phyloP scores from a whole-genome alignment of 257 asterid species.

The Solanum corneliomulleri region DNA sequence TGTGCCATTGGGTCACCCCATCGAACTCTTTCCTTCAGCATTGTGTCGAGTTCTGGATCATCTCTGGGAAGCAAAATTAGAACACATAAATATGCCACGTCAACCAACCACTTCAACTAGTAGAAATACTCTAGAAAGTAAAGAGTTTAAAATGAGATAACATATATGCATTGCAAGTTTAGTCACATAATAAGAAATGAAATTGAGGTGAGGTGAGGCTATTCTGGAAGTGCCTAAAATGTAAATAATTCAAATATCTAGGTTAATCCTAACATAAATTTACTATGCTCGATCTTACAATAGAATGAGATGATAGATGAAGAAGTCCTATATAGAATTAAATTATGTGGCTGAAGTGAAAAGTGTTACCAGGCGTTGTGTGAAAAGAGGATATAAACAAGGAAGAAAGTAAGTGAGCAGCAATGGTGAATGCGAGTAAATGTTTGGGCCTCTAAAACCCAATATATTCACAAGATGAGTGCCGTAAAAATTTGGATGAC shows the following conservation, averaged over 20 bases:
- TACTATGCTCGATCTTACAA: not conserved
- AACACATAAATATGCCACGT: not conserved
- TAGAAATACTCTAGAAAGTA: not conserved
- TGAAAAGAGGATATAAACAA: not conserved
- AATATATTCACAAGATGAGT: not conserved
- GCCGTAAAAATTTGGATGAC: not conserved
- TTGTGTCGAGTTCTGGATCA: conserved; percentile 79
- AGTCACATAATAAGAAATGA: not conserved
- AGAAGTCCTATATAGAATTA: not conserved
- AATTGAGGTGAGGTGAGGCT: not conserved
- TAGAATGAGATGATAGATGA: not conserved
- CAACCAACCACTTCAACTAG: not conserved
- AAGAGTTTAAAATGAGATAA: not conserved
- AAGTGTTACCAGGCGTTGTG: not conserved
- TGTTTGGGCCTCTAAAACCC: not conserved
- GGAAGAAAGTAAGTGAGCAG: not conserved
- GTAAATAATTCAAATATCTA: not conserved
- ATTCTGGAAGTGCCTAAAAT: not conserved
- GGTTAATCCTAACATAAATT: not conserved
- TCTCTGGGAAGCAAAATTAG: conserved; percentile 35
- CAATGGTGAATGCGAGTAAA: not conserved
- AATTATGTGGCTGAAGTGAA: not conserved
- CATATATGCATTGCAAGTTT: not conserved
- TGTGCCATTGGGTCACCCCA: conserved; percentile 99
- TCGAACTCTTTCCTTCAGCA: conserved; percentile 78